Base-by-base conservation (phyloP, 495 filamentous ascomycete genomes). In the Usnea hakonensis region DNA sequence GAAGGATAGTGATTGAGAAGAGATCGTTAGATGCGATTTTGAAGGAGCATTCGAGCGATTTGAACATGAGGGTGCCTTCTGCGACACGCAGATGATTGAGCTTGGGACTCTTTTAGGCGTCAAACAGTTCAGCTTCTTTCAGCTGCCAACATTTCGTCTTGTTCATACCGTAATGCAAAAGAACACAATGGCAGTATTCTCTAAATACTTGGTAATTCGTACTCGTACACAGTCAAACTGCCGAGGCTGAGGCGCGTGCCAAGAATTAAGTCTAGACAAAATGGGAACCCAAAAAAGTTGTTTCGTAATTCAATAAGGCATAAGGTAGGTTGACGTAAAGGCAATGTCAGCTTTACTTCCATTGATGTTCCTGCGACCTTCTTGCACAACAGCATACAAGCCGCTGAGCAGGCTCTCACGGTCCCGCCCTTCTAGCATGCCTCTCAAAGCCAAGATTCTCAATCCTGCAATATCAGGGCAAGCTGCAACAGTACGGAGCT, bases 1-100 rank as follows among this genome's bases (percentile, higher is more conserved):
- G 88, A 46, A 81, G 90, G 62, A 76, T 97, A 66, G 84, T 97
- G 57, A 87, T 98, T 67, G 94, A 98, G 82, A 85, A 85, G 75
- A 73, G 75, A 61, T 93, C 91, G 48, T 77, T 98, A 74, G 82
- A 87, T 72, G 76, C 79, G 71, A 85, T 97, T 67, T 77, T 96
- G 71, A 74, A 77, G 67, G 74, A 78, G 54, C 93, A 96, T 74
- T 85, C 87, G 76, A 87, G 81, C 69, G 91, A 96, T 76, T 69
- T 95, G 61, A 70, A 61, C 16, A 64, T 46, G 40, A 64, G 57
- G 32, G 59, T 66, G 28, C 56, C 68, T 33, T 62, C 65, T 37
- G 68, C 68, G 53, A 44, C 58, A 43, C 13, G 38, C n/a, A 43
- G 56, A 58, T 58, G 32, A 38, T 4, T 21, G 37, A 32, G 14